Evolutionary conservation across 2,329 filamentous ascomycete genomes (phyloP).

Genomic region (Thelonectria discophora): DNA sequence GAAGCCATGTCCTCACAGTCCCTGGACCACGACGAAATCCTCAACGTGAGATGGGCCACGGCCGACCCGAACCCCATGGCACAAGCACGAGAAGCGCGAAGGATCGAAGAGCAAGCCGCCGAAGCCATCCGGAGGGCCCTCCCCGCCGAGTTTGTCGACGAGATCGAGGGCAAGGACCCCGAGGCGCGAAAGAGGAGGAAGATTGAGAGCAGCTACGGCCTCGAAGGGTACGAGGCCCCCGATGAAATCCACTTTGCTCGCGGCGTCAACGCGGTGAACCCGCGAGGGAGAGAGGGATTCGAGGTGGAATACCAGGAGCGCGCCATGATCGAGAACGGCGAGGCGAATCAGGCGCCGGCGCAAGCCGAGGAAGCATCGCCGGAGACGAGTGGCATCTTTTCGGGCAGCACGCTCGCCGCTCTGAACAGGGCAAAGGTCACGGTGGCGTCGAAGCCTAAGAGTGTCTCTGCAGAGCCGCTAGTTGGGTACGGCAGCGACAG

Average conservation of each 20-base stretch:
- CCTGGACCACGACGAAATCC: constrained; percentile 87
- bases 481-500: constrained; percentile 93
- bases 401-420: constrained; percentile 81
- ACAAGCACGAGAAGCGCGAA: constrained; percentile 86
- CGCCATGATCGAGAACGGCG: constrained; percentile 66
- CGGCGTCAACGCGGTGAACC: constrained; percentile 74
- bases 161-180: constrained; percentile 91
- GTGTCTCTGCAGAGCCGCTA: constrained; percentile 72
- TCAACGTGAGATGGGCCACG: constrained; percentile 98
- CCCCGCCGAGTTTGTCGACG: constrained; percentile 88
- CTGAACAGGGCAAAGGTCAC: constrained; percentile 68
- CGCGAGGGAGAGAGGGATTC: constrained; percentile 64
- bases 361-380: constrained; percentile 46
- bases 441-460: constrained; percentile 63
- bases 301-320: constrained; percentile 71
- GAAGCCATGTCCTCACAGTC: constrained; percentile 96
- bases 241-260: constrained; percentile 93
- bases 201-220: constrained; percentile 86
- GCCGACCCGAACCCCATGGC: constrained; percentile 95
- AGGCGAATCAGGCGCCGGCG: constrained; percentile 50
- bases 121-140: constrained; percentile 90
- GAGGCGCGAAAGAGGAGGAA: constrained; percentile 88
- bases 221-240: constrained; percentile 92
- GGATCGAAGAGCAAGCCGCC: constrained; percentile 94
- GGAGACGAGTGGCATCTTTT: constrained; percentile 74